phyloP scores from a whole-genome alignment of 2,329 filamentous ascomycete species.

The Herpomyces periplanetae region DNA sequence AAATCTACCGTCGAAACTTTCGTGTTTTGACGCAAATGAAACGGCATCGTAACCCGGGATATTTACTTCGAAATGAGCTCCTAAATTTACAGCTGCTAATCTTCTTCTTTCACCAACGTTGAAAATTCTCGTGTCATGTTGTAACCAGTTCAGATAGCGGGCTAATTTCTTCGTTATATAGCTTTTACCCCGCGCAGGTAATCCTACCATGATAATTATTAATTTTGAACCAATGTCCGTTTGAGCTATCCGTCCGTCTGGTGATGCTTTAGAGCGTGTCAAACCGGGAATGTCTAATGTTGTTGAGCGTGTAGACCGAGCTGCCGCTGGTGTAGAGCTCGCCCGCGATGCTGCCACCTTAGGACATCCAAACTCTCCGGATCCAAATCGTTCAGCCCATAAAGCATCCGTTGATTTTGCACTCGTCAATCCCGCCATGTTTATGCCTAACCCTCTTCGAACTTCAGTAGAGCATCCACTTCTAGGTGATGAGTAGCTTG shows the following conservation, averaged over 20 bases:
- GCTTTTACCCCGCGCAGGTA: slow-evolving; percentile 79
- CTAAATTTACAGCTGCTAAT: slow-evolving; percentile 33
- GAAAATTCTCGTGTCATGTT: slow-evolving; percentile 82
- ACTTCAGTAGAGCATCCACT: no score
- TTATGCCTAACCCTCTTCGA: no score
- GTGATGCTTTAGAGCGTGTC: slow-evolving; percentile 75
- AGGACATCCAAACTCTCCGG: no score
- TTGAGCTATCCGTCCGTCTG: slow-evolving; percentile 68
- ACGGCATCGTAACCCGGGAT: not conserved
- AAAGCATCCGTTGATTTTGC: no score
- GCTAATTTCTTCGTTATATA: slow-evolving; percentile 97
- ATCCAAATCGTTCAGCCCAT: no score
- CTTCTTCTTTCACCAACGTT: slow-evolving; percentile 77
- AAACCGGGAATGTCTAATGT: slow-evolving; percentile 87
- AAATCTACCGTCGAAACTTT: not conserved
- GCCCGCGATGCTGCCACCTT: no score
- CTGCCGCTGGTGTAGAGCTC: no score
- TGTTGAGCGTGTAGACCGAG: slow-evolving; percentile 62
- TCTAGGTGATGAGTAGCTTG: no score
- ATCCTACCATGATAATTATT: slow-evolving; percentile 88
- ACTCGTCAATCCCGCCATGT: no score
- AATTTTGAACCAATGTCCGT: slow-evolving; percentile 83
- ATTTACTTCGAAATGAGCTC: no score
- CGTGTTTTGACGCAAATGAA: not conserved
- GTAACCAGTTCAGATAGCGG: slow-evolving; percentile 78